Base-by-base conservation (phyloP, 2,329 filamentous ascomycete genomes). In the Dissoconium aciculare region DNA sequence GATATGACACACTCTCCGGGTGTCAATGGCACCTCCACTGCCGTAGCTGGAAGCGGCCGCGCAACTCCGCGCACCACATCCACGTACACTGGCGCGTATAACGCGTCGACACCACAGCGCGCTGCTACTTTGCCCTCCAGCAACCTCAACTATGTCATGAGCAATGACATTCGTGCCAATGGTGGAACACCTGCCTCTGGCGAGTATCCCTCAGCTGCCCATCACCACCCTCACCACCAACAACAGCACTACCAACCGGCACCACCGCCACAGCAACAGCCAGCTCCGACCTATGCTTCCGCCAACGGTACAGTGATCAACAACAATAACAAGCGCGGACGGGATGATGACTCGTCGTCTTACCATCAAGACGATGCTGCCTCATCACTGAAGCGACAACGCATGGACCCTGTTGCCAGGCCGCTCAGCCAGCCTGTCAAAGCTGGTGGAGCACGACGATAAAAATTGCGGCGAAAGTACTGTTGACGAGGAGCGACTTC, bases 81-180 rank as follows among this genome's bases (percentile, higher is more conserved):
- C 6, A 68, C 77, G 1, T 94, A 91, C 52, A 54, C 67, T 30
- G 56, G 59, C 27, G 19, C 19, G 8, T 76, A 75, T 15, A 92
- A 91, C 58, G 78, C 65, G 52, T 23, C 19, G n/a, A 85, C 82
- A 1, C 78, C 85, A 28, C 83, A 84, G 13, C 75, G 83, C 25
- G 64, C 69, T 5, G 62, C 66, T 34, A 60, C 63, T 26, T 65
- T 74, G 36, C 68, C 78, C 3, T 75, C 80, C 1, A 85, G 81
- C 62, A 91, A 74, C 51, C 63, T 93, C 30, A 92, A 92, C 65
- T 91, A 75, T 55, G 78, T 91, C 39, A 84, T 92, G 61, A 85
- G 78, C 53, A 83, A 81, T 51, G 57, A 71, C 9, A 41, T 49
- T n/a, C 50, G 52, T 19, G 59, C 67, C 12, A n/a, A n/a, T n/a